Conservation (phyloP, 2,329 filamentous ascomycete species). For the Aspergillus clavatus region DNA sequence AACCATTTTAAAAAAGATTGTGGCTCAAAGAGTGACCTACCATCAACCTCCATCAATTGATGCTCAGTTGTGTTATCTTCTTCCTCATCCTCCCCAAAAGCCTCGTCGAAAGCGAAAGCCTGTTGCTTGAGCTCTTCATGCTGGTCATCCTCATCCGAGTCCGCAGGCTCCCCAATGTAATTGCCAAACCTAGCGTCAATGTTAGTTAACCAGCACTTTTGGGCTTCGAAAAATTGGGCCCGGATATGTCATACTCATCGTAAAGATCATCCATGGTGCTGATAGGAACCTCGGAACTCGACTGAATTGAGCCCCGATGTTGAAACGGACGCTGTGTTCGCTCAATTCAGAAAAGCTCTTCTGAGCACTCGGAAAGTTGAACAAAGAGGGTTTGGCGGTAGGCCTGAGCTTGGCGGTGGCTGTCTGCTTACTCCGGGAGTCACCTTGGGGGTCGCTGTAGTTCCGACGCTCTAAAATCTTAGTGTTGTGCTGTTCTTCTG, state of each 20-base stretch:
- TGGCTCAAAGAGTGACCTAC: constrained; percentile 41
- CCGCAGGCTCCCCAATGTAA: constrained; percentile 90
- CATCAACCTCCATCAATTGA: constrained; percentile 91
- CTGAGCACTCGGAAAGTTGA: neutral
- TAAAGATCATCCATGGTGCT: constrained; percentile 86
- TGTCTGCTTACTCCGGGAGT: too few species aligned
- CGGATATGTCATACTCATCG: constrained; percentile 65
- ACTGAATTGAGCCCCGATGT: constrained; percentile 8
- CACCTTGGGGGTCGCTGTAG: too few species aligned
- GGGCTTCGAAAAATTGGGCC: constrained; percentile 1
- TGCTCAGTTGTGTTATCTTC: constrained; percentile 57
- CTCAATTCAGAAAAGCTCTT: neutral
- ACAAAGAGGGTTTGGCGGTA: neutral
- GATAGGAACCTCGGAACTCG: constrained; percentile 8
- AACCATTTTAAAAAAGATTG: constrained; percentile 1
- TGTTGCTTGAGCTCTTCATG: constrained; percentile 71
- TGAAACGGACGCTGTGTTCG: constrained; percentile 14
- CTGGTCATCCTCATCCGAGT: constrained; percentile 79
- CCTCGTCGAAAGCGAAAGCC: constrained; percentile 72
- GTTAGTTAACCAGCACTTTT: constrained; percentile 9
- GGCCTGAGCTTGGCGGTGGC: constrained; percentile 8
- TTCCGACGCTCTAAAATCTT: too few species aligned
- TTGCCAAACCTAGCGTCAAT: constrained; percentile 73
- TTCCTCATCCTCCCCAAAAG: constrained; percentile 57
- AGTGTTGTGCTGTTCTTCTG: too few species aligned